Evolutionary conservation across 495 filamentous ascomycete genomes (phyloP).

Genomic region (Penicillium cosmopolitanum): DNA sequence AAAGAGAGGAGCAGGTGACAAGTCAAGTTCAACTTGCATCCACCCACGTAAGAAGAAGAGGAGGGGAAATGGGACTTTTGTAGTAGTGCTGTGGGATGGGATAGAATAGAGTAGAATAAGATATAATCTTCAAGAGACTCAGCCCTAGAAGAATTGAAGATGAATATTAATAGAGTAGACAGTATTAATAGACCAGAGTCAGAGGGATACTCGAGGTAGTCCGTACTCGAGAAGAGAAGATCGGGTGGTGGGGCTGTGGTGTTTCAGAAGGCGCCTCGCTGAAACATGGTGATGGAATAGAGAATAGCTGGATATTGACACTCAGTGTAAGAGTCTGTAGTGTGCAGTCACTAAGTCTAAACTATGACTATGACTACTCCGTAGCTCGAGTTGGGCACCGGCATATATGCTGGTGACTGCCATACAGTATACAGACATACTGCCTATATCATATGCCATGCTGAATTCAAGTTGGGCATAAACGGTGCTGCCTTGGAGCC

Average conservation of each 20-base stretch:
- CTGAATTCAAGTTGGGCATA: slow-evolving; percentile 1
- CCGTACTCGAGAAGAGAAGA: slow-evolving; percentile 14
- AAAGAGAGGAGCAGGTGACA: slow-evolving; percentile 31
- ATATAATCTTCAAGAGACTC: neutral
- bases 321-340: no score
- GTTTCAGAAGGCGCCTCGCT: slow-evolving; percentile 38
- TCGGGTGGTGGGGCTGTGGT: slow-evolving; percentile 33
- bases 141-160: neutral
- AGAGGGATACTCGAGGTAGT: neutral
- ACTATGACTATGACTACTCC: no score
- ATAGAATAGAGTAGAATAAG: neutral
- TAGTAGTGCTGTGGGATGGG: neutral
- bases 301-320: no score
- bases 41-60: slow-evolving; percentile 12
- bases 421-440: no score
- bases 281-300: slow-evolving; percentile 22
- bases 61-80: neutral
- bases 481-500: slow-evolving; percentile 33
- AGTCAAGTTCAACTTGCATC: slow-evolving; percentile 18
- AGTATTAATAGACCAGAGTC: neutral
- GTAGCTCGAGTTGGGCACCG: no score
- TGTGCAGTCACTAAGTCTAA: no score
- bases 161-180: slow-evolving; percentile 37
- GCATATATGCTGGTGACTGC: no score
- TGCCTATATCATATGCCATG: no score